Percentiles rank a stretch among this genome's conserved stretches.
Evolutionary conservation across 2,329 filamentous ascomycete genomes (phyloP).

Genomic region (Exophiala sp.): DNA sequence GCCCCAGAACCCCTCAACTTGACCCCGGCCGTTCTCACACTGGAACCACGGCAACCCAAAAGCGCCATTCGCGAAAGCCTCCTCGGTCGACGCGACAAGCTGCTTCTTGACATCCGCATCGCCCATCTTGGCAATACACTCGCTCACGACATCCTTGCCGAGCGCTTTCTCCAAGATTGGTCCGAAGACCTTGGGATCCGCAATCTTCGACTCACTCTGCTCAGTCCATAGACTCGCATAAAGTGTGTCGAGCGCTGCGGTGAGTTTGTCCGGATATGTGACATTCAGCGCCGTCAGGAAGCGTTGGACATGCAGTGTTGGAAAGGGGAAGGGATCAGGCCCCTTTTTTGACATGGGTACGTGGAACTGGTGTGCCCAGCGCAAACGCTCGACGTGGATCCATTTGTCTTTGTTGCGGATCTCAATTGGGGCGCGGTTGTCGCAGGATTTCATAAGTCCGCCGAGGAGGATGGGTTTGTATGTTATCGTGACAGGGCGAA

Average conservation of each 20-base stretch:
- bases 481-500: slow-evolving; percentile 52
- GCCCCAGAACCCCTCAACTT: slow-evolving; percentile 57
- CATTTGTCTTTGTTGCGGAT: slow-evolving; percentile 61
- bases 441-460: slow-evolving; percentile 56
- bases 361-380: slow-evolving; percentile 53
- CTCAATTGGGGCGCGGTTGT: slow-evolving; percentile 52
- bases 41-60: slow-evolving; percentile 62
- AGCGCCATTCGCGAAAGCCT: slow-evolving; percentile 51
- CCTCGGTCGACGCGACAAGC: slow-evolving; percentile 49
- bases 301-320: slow-evolving; percentile 52
- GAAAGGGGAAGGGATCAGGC: slow-evolving; percentile 53
- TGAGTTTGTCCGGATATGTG: slow-evolving; percentile 41
- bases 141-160: slow-evolving; percentile 40
- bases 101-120: slow-evolving; percentile 38
- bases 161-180: slow-evolving; percentile 46
- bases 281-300: slow-evolving; percentile 49
- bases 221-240: slow-evolving; percentile 54
- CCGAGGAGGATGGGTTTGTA: slow-evolving; percentile 60
- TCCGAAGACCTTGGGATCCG: slow-evolving; percentile 38
- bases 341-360: slow-evolving; percentile 48
- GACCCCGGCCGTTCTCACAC: slow-evolving; percentile 53
- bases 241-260: slow-evolving; percentile 43
- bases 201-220: slow-evolving; percentile 29
- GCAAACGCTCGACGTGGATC: slow-evolving; percentile 52
- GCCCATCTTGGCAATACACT: slow-evolving; percentile 6